Base-by-base conservation (phyloP, 2,329 filamentous ascomycete genomes). In the Colletotrichum melonis region DNA sequence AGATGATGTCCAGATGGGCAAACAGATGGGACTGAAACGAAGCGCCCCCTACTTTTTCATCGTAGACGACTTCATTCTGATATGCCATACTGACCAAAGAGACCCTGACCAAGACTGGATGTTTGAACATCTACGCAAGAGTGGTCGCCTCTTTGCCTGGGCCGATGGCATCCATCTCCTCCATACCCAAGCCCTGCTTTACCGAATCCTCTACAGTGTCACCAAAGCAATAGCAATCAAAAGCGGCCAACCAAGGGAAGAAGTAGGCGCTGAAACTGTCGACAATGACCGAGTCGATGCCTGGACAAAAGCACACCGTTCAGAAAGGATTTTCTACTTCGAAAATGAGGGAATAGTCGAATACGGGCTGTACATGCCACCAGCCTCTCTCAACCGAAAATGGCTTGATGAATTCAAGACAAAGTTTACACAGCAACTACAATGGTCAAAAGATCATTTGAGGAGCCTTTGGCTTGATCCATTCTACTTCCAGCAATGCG, bases 101-200 rank as follows among this genome's bases (percentile, higher is more conserved):
- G n/a, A 32, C 56, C 2, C 6, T 49, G 42, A n/a, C 16, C 28
- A 38, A n/a, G 22, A n/a, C n/a, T 19, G 14, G 9, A 14, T 69
- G 28, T 65, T 73, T 46, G 24, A 9, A 19, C 24, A 16, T 16
- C 19, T 73, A 14, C 68, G 42, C 3, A 26, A 59, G 2, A 42
- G 19, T 5, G 72, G 72, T 28, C 58, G 38, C 14, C 14, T 74
- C 1, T 66, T 69, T 46, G 55, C 60, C 24, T 74, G 64, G 60
- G 64, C 56, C 8, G 69, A 74, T 19, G 73, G 73, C 14, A 19
- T 72, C 8, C 32, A 64, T 35, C 26, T 73, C 8, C 69, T 72
- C 28, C 46, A 42, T 19, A 46, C 63, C 12, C 73, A 74, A 38
- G 62, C 35, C 2, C 24, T 56, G 6, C 72, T 64, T 12, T 28